Conservation (phyloP, 1,139 yeast genomes). For the Nakaseomyces uthaithaninus region DNA sequence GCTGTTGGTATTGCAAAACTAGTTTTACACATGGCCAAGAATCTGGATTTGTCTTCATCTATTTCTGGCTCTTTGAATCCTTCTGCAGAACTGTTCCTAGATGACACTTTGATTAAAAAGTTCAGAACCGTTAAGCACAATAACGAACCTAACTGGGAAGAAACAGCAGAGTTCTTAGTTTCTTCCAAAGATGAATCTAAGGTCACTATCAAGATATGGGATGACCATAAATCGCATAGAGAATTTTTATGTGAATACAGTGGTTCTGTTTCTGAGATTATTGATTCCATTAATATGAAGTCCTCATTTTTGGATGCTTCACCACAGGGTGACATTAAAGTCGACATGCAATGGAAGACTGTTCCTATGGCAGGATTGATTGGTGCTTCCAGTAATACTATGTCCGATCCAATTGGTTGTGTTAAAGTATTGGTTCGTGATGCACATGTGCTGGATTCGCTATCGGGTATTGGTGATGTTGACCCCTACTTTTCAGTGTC, state of each 20-base stretch:
- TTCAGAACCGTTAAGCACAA: constrained; percentile 57
- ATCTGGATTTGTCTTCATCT: constrained; percentile 56
- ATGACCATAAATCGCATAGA: constrained; percentile 39
- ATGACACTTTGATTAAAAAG: constrained; percentile 44
- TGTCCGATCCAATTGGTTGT: constrained; percentile 50
- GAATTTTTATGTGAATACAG: constrained; percentile 37
- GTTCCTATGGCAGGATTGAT: constrained; percentile 47
- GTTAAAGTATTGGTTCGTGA: constrained; percentile 50
- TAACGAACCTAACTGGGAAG: constrained; percentile 68
- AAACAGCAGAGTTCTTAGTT: constrained; percentile 50
- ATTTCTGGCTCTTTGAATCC: constrained; percentile 66
- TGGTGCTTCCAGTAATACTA: constrained; percentile 38
- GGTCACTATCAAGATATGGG: constrained; percentile 49
- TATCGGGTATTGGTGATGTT: constrained; percentile 60
- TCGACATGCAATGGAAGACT: constrained; percentile 66
- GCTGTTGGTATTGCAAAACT: constrained; percentile 69
- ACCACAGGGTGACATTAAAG: constrained; percentile 39
- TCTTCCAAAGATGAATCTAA: constrained; percentile 51
- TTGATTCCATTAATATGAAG: constrained; percentile 48
- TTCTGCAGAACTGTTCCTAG: constrained; percentile 55
- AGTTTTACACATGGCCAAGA: constrained; percentile 61
- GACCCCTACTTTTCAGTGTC: constrained; percentile 63
- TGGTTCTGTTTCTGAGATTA: constrained; percentile 46
- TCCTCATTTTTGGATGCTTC: constrained; percentile 43
- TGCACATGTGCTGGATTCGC: constrained; percentile 37